These are phyloP conservation scores for Crithidia thermophila DNA, from an alignment of 208 protist genomes.

Conservation along the genomic window DNA sequence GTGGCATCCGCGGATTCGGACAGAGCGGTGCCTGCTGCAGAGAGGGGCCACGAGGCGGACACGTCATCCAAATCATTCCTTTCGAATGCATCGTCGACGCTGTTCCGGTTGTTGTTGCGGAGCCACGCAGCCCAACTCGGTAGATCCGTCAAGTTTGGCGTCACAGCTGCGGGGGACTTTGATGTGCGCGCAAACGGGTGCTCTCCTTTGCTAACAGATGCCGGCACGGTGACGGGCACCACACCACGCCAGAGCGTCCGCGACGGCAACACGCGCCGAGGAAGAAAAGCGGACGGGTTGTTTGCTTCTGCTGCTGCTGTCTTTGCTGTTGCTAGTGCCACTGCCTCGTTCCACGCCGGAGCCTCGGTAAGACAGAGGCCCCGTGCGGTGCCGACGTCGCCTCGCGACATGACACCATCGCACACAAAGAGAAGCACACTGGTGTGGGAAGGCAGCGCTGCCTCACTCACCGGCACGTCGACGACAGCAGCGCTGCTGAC, in stretches of 20 bases:
- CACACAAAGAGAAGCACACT: slow-evolving; percentile 21
- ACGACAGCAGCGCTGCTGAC: neutral
- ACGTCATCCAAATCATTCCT: too few relatives aligned
- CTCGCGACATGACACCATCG: slow-evolving; percentile 13
- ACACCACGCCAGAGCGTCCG: slow-evolving; percentile 23
- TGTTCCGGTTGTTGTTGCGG: too few relatives aligned
- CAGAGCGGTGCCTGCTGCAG: too few relatives aligned
- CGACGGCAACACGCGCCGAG: slow-evolving; percentile 10
- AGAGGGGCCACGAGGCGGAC: too few relatives aligned
- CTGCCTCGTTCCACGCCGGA: neutral
- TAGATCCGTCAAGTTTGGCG: too few relatives aligned
- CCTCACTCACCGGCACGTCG: too few relatives aligned
- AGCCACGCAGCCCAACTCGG: too few relatives aligned
- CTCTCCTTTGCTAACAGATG: neutral
- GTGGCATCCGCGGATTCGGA: neutral
- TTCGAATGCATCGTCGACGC: too few relatives aligned
- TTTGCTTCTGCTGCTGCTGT: too few relatives aligned
- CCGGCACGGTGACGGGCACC: slow-evolving; percentile 18
- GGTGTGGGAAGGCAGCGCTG: slow-evolving; percentile 2
- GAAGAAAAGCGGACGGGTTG: neutral
- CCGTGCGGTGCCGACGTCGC: neutral
- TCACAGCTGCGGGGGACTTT: too few relatives aligned
- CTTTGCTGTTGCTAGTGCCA: too few relatives aligned
- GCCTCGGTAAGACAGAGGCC: neutral
- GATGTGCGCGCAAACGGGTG: neutral